Evolutionary conservation across 495 filamentous ascomycete species (phyloP).

Genomic region (Podospora pseudopauciseta): DNA sequence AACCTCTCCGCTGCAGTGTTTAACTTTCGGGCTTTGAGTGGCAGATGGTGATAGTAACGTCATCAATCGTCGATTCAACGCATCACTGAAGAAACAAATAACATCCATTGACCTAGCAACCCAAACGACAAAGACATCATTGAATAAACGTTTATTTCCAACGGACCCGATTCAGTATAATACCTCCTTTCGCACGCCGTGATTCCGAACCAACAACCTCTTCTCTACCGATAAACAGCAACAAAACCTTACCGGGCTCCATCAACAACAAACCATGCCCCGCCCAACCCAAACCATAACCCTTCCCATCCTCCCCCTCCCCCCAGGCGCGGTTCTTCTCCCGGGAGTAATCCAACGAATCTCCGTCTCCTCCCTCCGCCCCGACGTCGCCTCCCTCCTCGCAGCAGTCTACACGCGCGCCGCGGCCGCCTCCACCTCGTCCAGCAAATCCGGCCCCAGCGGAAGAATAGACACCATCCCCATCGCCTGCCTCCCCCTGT

Average conservation of each 20-base stretch:
- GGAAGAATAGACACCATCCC: conserved; percentile 59
- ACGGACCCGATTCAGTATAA: neutral
- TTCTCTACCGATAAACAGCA: neutral
- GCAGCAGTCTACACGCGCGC: conserved; percentile 68
- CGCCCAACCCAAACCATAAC: conserved; percentile 35
- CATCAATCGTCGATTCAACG: neutral
- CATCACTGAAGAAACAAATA: neutral
- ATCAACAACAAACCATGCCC: conserved; percentile 7
- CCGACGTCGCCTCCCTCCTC: conserved; percentile 79
- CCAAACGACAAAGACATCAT: neutral
- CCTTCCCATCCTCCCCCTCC: conserved; percentile 72
- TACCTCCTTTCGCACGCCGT: neutral
- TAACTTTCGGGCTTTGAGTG: neutral
- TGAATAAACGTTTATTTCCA: neutral
- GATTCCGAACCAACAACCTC: neutral
- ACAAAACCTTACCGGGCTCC: neutral
- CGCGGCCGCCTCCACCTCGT: conserved; percentile 55
- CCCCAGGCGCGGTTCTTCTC: conserved; percentile 70
- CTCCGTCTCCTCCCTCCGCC: conserved; percentile 64
- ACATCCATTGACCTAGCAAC: neutral
- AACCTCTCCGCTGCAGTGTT: neutral
- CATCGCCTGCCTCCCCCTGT: conserved; percentile 78
- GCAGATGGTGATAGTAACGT: neutral
- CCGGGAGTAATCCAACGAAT: conserved; percentile 77
- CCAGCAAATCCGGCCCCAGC: conserved; percentile 39